Percentiles rank a stretch among this genome's conserved stretches.
phyloP scores from a whole-genome alignment of 2,329 filamentous ascomycete genomes.

The Fusarium verticillioides region DNA sequence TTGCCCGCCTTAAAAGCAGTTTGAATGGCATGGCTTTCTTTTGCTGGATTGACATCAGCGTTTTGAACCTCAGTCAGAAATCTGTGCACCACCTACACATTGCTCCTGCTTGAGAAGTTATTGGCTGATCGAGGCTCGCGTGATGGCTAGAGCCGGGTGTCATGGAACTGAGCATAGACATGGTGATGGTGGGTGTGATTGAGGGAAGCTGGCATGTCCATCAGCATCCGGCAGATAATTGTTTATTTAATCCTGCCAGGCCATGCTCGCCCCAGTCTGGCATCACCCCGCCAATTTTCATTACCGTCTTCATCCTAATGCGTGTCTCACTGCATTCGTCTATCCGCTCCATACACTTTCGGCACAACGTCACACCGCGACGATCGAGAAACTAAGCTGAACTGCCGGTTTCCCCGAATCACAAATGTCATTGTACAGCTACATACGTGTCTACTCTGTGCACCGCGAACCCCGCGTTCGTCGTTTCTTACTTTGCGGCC shows the following conservation, averaged over 20 bases:
- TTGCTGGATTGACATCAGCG: background rate
- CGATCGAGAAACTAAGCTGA: background rate
- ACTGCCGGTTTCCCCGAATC: background rate
- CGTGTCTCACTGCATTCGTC: conserved; percentile 11
- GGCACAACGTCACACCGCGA: background rate
- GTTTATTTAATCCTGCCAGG: background rate
- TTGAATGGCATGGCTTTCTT: background rate
- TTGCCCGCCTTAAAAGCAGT: conserved; percentile 6
- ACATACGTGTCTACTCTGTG: background rate
- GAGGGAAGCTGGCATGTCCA: background rate
- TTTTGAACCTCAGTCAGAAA: fast-evolving
- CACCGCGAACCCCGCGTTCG: background rate
- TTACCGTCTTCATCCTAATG: background rate
- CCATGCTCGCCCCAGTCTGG: background rate
- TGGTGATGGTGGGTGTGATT: background rate
- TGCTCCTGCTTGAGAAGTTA: background rate
- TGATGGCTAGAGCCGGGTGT: background rate
- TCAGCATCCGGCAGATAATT: background rate
- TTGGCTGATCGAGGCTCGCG: background rate
- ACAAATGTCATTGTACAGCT: background rate
- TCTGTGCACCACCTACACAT: background rate
- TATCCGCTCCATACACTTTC: background rate
- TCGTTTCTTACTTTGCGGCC: background rate
- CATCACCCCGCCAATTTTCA: background rate
- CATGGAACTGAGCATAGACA: background rate